Base-by-base conservation (phyloP, 208 protist species). In the Leishmania tarentolae region DNA sequence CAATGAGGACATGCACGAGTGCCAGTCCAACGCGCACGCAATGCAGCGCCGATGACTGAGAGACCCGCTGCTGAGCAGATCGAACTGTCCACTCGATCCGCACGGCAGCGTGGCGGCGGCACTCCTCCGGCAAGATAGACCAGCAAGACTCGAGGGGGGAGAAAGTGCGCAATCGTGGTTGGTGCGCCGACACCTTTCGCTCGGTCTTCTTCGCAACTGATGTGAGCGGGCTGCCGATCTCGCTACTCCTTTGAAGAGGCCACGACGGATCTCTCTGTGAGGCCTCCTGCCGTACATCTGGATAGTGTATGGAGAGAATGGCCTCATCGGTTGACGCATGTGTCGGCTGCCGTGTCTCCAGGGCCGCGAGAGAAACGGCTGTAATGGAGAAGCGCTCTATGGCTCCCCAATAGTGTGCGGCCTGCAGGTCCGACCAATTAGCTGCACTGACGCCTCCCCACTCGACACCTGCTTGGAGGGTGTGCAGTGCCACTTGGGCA, bases 101-200 rank as follows among this genome's bases (percentile, higher is more conserved):
- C 78, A 69, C 76, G 0, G 78, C 73, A 5, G 78, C 82, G 31
- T 35, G 71, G 13, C 78, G 82, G 3, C 74, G 63, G 57, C 82
- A 86, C 70, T 82, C 82, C 44, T 86, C 72, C 0, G 78, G 71
- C 53, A 86, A n/a, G 47, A 82, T 76, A 47, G 82, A 76, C 82
- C 82, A 86, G 65, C 82, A 86, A n/a, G 66, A 63, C 56, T 86
- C 82, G 21, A 86, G 78, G 21, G 82, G 82, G 37, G 78, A 75
- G 31, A 82, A 80, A 4, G 61, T 71, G 61, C 46, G 11, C 56
- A 40, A 19, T 56, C 47, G 19, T 40, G 31, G 24, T 31, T 9
- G 40, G 35, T 31, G 37, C 5, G 7, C 74, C 24, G 56, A 46
- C 31, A 28, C 74, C 28, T 7, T 8, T 40, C 31, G 50, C 50